Percentiles rank a stretch among this genome's conserved stretches.
phyloP scores from a whole-genome alignment of 495 filamentous ascomycete species.

The Penicillium parvum region DNA sequence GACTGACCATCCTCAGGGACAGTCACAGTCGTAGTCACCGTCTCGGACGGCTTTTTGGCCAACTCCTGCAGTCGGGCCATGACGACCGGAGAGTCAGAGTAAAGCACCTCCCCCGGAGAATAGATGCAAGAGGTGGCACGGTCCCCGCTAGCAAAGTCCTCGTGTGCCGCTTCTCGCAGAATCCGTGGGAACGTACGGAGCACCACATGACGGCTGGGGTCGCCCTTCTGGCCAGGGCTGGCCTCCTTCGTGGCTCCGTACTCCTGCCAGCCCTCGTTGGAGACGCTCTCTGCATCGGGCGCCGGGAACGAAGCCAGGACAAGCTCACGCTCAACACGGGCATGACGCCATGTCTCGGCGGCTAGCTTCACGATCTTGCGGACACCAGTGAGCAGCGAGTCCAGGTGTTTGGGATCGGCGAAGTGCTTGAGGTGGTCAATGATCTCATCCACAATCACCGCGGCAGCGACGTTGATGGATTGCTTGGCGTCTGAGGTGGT shows the following conservation, averaged over 20 bases:
- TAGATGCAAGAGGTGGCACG: conserved; percentile 44
- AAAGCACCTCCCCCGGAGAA: conserved; percentile 48
- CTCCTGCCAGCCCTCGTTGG: conserved; percentile 46
- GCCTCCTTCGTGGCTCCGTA: conserved; percentile 29
- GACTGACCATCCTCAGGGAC: conserved; percentile 10
- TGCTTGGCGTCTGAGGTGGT: conserved; percentile 59
- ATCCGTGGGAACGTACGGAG: conserved; percentile 55
- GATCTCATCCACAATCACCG: conserved; percentile 59
- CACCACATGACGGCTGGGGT: conserved; percentile 40
- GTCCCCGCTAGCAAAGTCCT: conserved; percentile 43
- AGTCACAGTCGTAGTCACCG: conserved; percentile 9
- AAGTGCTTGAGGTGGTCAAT: conserved; percentile 55
- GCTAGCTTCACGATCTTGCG: conserved; percentile 59
- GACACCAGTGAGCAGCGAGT: conserved; percentile 48
- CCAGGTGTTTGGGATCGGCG: conserved; percentile 50
- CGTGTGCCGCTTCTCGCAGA: conserved; percentile 52
- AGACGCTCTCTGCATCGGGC: conserved; percentile 36
- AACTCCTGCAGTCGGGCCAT: conserved; percentile 48
- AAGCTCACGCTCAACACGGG: conserved; percentile 58
- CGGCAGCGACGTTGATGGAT: conserved; percentile 56
- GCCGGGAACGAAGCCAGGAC: conserved; percentile 52
- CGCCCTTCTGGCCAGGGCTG: conserved; percentile 16
- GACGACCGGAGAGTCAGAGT: conserved; percentile 51
- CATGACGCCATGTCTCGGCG: conserved; percentile 61
- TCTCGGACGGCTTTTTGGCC: conserved; percentile 34